phyloP scores from a whole-genome alignment of 2,329 filamentous ascomycete genomes.

The Rhynchosporium secalis region DNA sequence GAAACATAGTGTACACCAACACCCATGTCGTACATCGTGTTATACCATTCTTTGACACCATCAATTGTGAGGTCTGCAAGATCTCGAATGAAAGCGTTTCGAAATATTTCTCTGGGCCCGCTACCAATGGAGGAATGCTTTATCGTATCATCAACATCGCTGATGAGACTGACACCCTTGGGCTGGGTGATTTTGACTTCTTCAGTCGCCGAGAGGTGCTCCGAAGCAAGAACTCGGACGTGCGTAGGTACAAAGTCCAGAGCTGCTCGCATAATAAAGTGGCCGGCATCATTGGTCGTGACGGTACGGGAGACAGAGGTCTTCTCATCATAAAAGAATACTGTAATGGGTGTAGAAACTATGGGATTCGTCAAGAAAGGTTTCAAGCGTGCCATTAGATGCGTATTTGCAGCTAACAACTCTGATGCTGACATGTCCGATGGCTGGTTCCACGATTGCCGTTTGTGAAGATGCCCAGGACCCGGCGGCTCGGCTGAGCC shows the following conservation, averaged over 20 bases:
- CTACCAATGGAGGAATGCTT: conserved; percentile 89
- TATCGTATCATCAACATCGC: conserved; percentile 96
- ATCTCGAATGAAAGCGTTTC: conserved; percentile 91
- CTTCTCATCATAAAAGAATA: conserved; percentile 91
- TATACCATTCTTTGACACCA: conserved; percentile 90
- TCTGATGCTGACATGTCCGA: conserved; percentile 73
- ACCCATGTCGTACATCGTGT: conserved; percentile 70
- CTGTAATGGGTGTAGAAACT: conserved; percentile 74
- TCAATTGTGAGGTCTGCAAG: conserved; percentile 78
- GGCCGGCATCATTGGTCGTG: conserved; percentile 82
- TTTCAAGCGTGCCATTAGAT: conserved; percentile 81
- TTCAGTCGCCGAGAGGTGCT: conserved; percentile 79
- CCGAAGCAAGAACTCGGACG: conserved; percentile 81
- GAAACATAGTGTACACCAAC: conserved; percentile 96
- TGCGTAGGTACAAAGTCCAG: conserved; percentile 90
- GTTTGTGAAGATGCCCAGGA: conserved; percentile 46
- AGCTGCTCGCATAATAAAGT: conserved; percentile 78
- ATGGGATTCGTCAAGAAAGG: conserved; percentile 89
- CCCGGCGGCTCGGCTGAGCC: conserved; percentile 37
- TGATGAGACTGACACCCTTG: conserved; percentile 85
- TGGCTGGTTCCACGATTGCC: conserved; percentile 42
- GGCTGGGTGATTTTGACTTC: conserved; percentile 76
- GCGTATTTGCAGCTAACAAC: conserved; percentile 75
- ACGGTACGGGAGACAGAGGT: conserved; percentile 83
- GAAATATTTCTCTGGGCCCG: conserved; percentile 90